Conservation (phyloP, 805 yeast species). For the Ogataea saltuana region DNA sequence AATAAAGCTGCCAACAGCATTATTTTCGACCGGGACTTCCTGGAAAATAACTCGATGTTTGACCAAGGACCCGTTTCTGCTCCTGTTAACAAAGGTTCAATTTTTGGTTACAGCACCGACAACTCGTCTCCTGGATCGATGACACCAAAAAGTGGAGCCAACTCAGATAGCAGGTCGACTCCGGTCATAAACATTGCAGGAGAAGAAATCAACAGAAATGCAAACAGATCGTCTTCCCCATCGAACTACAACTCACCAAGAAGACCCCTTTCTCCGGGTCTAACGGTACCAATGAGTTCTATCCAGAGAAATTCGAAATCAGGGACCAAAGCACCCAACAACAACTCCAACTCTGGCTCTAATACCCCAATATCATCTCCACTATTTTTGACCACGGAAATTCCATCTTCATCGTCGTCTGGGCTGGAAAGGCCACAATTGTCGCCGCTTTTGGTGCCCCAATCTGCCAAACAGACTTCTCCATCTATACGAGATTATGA, state of each 20-base stretch:
- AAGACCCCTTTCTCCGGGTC: conserved; percentile 57
- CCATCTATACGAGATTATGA: conserved; percentile 89
- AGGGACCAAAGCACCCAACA: conserved; percentile 16
- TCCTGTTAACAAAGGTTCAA: conserved; percentile 5
- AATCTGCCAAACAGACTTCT: conserved; percentile 51
- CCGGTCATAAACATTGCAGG: conserved; percentile 30
- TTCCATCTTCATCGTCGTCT: conserved; percentile 25
- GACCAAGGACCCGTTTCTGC: conserved; percentile 5
- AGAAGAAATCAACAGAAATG: conserved; percentile 17
- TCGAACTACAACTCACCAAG: conserved; percentile 48
- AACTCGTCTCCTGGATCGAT: conserved; percentile 25
- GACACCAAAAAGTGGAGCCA: conserved; percentile 13
- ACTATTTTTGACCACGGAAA: conserved; percentile 49
- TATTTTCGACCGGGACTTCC: conserved; percentile 27
- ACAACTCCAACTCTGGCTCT: conserved; percentile 24
- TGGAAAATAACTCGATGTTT: conserved; percentile 17
- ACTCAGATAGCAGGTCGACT: too few species aligned
- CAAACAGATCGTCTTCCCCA: conserved; percentile 20
- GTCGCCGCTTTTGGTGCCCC: conserved; percentile 76
- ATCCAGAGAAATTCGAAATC: conserved; percentile 51
- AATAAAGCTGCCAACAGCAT: conserved; percentile 13
- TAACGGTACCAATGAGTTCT: conserved; percentile 57
- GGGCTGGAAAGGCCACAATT: conserved; percentile 58
- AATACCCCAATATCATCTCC: conserved; percentile 62
- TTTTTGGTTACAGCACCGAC: conserved; percentile 11